These are phyloP conservation scores for Parasarocladium wereldwijsianum DNA, from an alignment of 2,329 filamentous ascomycete genomes.

Conservation along the genomic window DNA sequence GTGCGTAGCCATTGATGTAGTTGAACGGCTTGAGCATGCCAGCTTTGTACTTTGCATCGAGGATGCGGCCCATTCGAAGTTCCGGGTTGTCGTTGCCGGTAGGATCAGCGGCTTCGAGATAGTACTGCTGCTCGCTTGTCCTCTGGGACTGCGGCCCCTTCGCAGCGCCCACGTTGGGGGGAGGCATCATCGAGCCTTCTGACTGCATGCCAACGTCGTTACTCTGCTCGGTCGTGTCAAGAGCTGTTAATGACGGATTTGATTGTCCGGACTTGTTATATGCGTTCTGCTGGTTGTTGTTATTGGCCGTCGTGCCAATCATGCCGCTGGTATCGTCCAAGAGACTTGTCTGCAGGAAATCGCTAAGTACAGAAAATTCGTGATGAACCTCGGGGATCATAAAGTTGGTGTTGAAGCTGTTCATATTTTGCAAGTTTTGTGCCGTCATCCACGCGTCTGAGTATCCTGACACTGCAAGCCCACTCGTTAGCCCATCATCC, in stretches of 20 bases:
- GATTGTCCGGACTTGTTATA: constrained; percentile 26
- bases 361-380: constrained; percentile 92
- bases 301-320: constrained; percentile 38
- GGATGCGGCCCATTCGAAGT: constrained; percentile 85
- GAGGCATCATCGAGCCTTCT: constrained; percentile 30
- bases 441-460: constrained; percentile 66
- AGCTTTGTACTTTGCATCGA: constrained; percentile 92
- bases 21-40: constrained; percentile 94
- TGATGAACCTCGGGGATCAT: constrained; percentile 95
- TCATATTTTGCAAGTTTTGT: constrained; percentile 86
- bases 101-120: constrained; percentile 91
- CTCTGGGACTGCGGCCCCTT: constrained; percentile 59
- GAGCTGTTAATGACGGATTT: constrained; percentile 9
- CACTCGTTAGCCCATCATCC: too few relatives aligned
- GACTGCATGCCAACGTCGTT: constrained; percentile 5
- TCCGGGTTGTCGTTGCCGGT: constrained; percentile 74
- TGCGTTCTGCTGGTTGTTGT: constrained; percentile 32
- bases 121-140: constrained; percentile 63
- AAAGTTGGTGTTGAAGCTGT: constrained; percentile 83
- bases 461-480: constrained; percentile 64
- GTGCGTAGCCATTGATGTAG: constrained; percentile 90
- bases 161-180: constrained; percentile 26
- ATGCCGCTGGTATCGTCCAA: constrained; percentile 63
- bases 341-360: constrained; percentile 85
- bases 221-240: background rate